Evolutionary conservation across 1,139 yeast genomes (phyloP), one percentile per base, ranked within the genome.

Genomic region (Arxiozyma telluris): DNA sequence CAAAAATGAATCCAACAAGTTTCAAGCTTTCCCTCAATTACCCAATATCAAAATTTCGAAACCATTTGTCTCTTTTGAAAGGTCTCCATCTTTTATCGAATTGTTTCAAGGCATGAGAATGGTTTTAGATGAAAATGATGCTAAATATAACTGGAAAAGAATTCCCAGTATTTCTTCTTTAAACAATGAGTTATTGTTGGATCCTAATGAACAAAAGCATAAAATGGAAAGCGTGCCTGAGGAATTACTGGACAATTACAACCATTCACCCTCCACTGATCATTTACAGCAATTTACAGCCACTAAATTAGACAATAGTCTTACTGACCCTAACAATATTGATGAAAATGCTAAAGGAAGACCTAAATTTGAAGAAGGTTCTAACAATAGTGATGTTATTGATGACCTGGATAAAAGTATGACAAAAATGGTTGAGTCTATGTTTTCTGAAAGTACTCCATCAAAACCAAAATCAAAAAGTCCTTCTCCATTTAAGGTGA

Each of bases 121-220:
- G 20, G 67, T 66, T n/a, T 52, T 66, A 21, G 69, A 66, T 56
- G 65, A 62, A 9, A 53, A 57, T 42, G 70, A 66, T 53, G 69
- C 67, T 6, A 57, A 55, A 20, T 64, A 63, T 41, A 66, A 66
- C 50, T 66, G 70, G 70, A 61, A 57, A 49, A 60, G 65, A 17
- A 53, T 66, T 25, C 58, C 66, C 4, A 63, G 64, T 41, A 64
- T 62, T 15, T 51, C 53, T 11, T 61, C 66, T 5, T 51, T 61
- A 38, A 57, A 55, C 44, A 58, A 58, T 9, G 50, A 52, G 18
- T 48, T 47, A 3, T 17, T 51, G 25, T 23, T 51, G 30, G 47
- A 47, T 27, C 47, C 53, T 3, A 41, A 30, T 9, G 49, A 38
- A 17, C 34, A 30, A 39, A 23, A 21, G 15, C 20, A 15, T 9